Evolutionary conservation across 2,329 filamentous ascomycete species (phyloP).

Genomic region (Fonsecaea multimorphosa): DNA sequence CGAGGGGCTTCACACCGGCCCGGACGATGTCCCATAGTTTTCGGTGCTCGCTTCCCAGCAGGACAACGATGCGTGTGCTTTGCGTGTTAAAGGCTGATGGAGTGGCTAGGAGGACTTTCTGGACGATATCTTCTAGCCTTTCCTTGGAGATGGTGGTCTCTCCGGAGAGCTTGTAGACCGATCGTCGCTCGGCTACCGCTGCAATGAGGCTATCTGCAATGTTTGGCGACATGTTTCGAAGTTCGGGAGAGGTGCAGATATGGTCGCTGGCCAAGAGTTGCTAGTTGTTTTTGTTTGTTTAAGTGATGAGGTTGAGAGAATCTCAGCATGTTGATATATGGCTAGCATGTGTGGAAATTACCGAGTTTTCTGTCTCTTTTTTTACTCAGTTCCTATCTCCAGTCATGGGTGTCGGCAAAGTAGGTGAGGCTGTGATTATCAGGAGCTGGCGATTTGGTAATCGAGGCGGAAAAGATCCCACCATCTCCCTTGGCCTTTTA

Average conservation of each 20-base stretch:
- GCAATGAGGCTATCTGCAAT: conserved; percentile 16
- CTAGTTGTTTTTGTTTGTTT: conserved; percentile 3
- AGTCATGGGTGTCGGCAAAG: not conserved
- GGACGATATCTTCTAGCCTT: conserved; percentile 8
- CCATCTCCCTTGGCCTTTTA: not conserved
- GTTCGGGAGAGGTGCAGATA: conserved; percentile 8
- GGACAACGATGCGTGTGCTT: conserved; percentile 75
- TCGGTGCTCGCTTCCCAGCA: conserved; percentile 81
- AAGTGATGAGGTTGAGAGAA: not conserved
- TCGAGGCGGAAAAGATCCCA: conserved; percentile 9
- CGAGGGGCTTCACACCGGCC: not conserved
- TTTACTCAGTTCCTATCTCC: conserved; percentile 1
- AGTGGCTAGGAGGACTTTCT: conserved; percentile 65
- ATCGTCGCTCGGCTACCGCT: conserved; percentile 15
- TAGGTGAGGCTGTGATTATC: conserved; percentile 7
- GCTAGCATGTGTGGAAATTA: not conserved
- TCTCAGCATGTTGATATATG: conserved; percentile 6
- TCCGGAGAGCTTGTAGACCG: conserved; percentile 10
- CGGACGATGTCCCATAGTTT: conserved; percentile 77
- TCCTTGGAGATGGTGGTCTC: conserved; percentile 12
- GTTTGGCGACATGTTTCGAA: conserved; percentile 11
- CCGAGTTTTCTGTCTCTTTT: conserved; percentile 9
- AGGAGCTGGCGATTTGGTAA: conserved; percentile 10
- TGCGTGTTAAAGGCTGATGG: conserved; percentile 90
- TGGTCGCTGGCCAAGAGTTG: not conserved